A percentile compares a stretch with the other conserved stretches of the same genome.
These are phyloP conservation scores for Leccinum broughii DNA, from an alignment of 768 basidiomycete species.

Conservation along the genomic window DNA sequence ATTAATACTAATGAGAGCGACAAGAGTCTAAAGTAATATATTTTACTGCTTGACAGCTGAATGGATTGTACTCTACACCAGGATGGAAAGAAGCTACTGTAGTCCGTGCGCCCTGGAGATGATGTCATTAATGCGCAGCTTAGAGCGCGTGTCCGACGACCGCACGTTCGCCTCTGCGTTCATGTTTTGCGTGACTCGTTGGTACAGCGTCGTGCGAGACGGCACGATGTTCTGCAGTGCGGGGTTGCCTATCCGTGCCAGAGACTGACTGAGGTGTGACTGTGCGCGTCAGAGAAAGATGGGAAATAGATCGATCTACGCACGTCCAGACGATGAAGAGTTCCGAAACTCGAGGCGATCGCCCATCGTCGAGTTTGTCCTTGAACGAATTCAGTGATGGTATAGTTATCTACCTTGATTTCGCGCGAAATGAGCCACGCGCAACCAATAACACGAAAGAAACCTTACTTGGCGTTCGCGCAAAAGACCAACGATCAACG, in stretches of 20 bases:
- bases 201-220: constrained; percentile 53
- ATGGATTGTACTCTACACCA: too few relatives aligned
- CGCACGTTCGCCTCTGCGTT: neutral
- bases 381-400: too few relatives aligned
- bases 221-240: constrained; percentile 57
- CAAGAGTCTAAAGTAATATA: too few relatives aligned
- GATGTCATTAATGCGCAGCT: too few relatives aligned
- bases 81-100: too few relatives aligned
- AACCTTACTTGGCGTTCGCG: constrained; percentile 37
- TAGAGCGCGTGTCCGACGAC: constrained; percentile 1
- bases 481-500: constrained; percentile 57
- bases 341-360: too few relatives aligned
- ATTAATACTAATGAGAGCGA: too few relatives aligned
- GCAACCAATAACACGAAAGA: neutral
- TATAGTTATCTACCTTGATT: too few relatives aligned
- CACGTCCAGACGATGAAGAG: too few relatives aligned
- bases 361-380: too few relatives aligned
- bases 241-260: constrained; percentile 40
- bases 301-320: neutral
- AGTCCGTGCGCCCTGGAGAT: too few relatives aligned
- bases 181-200: constrained; percentile 29
- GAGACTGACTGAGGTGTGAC: constrained; percentile 23
- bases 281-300: neutral
- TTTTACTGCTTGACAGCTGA: too few relatives aligned
- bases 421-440: neutral